A percentile compares a stretch with the other conserved stretches of the same genome.
These are phyloP conservation scores for Phanerochaete sordida DNA, from an alignment of 768 basidiomycete species.

Conservation along the genomic window DNA sequence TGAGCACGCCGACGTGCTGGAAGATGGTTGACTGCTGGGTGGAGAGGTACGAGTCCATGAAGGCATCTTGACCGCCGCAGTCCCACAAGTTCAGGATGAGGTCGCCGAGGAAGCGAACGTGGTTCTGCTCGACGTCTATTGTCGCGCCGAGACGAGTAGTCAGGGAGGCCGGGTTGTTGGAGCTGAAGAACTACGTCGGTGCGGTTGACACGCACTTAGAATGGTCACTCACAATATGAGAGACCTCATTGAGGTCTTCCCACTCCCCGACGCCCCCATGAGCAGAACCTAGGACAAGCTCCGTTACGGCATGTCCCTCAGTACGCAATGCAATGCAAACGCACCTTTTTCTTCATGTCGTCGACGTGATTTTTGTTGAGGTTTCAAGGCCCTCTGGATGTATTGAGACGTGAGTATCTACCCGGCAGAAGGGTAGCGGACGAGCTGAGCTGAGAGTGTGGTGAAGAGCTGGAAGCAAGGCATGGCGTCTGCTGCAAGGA, in stretches of 20 bases:
- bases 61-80: constrained; percentile 96
- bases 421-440: constrained; percentile 5
- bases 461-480: constrained; percentile 10
- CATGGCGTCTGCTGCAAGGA: not conserved
- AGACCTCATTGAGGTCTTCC: constrained; percentile 97
- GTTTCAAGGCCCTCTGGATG: not conserved
- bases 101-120: constrained; percentile 95
- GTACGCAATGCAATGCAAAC: not conserved
- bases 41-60: constrained; percentile 96
- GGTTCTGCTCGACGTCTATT: constrained; percentile 96
- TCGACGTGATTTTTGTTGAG: not conserved
- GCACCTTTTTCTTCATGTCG: constrained; percentile 34
- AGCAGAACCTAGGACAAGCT: constrained; percentile 71
- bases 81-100: constrained; percentile 98
- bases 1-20: constrained; percentile 93
- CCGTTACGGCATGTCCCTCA: not conserved
- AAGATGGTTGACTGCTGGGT: constrained; percentile 93
- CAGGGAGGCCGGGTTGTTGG: constrained; percentile 90
- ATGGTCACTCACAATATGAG: constrained; percentile 84
- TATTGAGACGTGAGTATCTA: not conserved
- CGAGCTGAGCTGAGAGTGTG: constrained; percentile 11
- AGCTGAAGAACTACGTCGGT: constrained; percentile 44
- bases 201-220: not conserved
- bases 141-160: constrained; percentile 93
- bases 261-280: constrained; percentile 96